phyloP scores from a whole-genome alignment of 148 eudicot genomes.

The Limonium bicolor region DNA sequence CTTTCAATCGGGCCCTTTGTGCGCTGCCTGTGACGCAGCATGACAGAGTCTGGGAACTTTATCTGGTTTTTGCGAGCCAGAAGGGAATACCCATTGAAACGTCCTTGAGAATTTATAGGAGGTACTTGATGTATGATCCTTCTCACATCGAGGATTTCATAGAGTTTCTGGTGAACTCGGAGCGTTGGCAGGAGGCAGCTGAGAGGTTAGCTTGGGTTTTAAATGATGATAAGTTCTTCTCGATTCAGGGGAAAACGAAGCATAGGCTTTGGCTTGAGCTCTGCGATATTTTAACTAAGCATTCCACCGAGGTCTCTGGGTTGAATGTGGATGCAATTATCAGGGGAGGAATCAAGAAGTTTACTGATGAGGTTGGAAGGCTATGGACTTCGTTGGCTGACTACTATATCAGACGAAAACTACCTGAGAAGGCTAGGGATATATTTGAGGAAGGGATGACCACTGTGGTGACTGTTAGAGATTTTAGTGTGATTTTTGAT shows the following conservation, averaged over 20 bases:
- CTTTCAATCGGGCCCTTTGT: conserved; percentile 67
- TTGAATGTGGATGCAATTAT: conserved; percentile 91
- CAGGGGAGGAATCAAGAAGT: conserved; percentile 84
- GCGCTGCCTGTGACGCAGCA: conserved; percentile 88
- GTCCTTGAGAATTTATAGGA: conserved; percentile 67
- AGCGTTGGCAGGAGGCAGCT: conserved; percentile 81
- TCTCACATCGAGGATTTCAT: conserved; percentile 69
- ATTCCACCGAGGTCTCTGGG: conserved; percentile 61
- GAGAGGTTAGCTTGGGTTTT: conserved; percentile 82
- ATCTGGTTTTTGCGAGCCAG: conserved; percentile 61
- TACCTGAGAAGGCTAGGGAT: conserved; percentile 75
- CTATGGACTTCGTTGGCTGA: conserved; percentile 80
- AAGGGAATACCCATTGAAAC: conserved; percentile 83
- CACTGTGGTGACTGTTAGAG: conserved; percentile 73
- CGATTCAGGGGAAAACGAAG: conserved; percentile 74
- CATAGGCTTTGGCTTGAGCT: conserved; percentile 78
- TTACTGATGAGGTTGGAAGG: conserved; percentile 88
- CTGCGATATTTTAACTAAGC: conserved; percentile 78
- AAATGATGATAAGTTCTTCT: conserved; percentile 58
- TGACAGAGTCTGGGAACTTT: conserved; percentile 63
- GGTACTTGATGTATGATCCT: conserved; percentile 85
- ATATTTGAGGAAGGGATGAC: conserved; percentile 86
- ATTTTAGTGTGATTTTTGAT: conserved; percentile 80
- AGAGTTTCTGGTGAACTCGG: conserved; percentile 57
- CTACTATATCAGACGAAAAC: conserved; percentile 65